These are phyloP conservation scores for Antitrichia curtipendula DNA, from an alignment of 225 moss, liverwort and hornwort species.

Conservation along the genomic window DNA sequence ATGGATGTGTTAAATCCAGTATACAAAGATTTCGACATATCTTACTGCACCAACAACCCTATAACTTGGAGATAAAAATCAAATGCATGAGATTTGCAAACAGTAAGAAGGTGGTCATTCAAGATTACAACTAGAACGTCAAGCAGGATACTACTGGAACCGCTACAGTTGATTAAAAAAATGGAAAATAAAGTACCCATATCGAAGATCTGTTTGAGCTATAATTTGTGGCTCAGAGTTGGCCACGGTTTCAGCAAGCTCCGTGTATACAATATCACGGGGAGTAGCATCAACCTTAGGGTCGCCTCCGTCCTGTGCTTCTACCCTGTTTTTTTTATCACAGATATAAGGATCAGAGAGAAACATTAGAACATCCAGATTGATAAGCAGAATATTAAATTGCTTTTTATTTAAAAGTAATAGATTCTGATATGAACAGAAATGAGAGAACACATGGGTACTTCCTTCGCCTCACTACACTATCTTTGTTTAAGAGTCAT, in stretches of 20 bases:
- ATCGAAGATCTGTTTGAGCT: conserved; percentile 63
- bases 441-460: background rate
- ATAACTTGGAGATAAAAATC: background rate
- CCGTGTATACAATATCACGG: conserved; percentile 82
- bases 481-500: background rate
- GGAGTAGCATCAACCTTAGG: conserved; percentile 70
- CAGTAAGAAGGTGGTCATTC: background rate
- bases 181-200: conserved; percentile 33
- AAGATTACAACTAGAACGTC: background rate
- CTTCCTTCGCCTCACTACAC: background rate
- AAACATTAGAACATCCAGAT: background rate
- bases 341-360: background rate
- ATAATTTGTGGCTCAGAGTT: conserved; percentile 57
- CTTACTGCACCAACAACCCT: background rate
- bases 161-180: background rate
- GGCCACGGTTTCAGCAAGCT: conserved; percentile 47
- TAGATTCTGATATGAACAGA: background rate
- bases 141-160: background rate
- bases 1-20: background rate
- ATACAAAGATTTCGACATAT: background rate
- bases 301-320: conserved; percentile 91
- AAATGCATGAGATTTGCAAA: background rate
- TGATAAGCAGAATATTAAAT: background rate
- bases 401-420: background rate
- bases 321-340: conserved; percentile 47